Conservation (phyloP, 176 grass and related monocot genomes). For the Avena sativa region DNA sequence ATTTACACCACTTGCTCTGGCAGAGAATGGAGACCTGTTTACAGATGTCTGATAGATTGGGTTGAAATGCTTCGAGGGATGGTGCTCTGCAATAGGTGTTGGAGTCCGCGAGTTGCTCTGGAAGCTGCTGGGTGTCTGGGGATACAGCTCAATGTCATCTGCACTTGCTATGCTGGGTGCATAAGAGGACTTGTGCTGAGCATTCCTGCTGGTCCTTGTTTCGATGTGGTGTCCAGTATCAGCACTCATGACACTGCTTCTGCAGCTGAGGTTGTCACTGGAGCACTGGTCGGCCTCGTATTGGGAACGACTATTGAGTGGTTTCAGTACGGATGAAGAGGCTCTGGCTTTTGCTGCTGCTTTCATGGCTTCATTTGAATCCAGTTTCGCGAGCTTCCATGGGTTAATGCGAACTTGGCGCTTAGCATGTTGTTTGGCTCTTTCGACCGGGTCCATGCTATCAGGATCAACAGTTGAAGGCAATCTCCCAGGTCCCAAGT, state of each 20-base stretch:
- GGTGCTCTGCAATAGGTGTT: slow-evolving; percentile 55
- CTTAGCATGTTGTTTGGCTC: slow-evolving; percentile 62
- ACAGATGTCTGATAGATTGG: slow-evolving; percentile 79
- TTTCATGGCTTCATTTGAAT: slow-evolving; percentile 85
- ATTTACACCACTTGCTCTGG: slow-evolving; percentile 42
- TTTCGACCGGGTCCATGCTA: slow-evolving; percentile 59
- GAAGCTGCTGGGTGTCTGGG: slow-evolving; percentile 63
- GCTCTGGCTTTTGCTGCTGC: slow-evolving; percentile 93
- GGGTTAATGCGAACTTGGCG: slow-evolving; percentile 82
- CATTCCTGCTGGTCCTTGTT: slow-evolving; percentile 44
- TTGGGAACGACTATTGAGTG: slow-evolving; percentile 53
- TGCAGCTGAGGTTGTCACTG: slow-evolving; percentile 57
- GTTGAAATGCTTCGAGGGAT: slow-evolving; percentile 75
- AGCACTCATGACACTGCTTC: slow-evolving; percentile 65
- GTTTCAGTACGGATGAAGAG: slow-evolving; percentile 89
- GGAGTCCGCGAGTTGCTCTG: slow-evolving; percentile 54
- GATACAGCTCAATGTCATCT: slow-evolving; percentile 70
- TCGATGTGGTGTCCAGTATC: slow-evolving; percentile 58
- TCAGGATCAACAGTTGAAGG: slow-evolving; percentile 97
- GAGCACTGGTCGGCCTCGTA: slow-evolving; percentile 48
- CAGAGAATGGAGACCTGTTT: slow-evolving; percentile 72
- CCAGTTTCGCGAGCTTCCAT: slow-evolving; percentile 94
- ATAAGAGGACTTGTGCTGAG: slow-evolving; percentile 62
- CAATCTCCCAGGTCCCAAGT: slow-evolving; percentile 78
- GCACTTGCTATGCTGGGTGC: slow-evolving; percentile 68